A percentile compares a stretch with the other conserved stretches of the same genome.
phyloP scores from a whole-genome alignment of 2,329 filamentous ascomycete species.

The Claviceps sp. region DNA sequence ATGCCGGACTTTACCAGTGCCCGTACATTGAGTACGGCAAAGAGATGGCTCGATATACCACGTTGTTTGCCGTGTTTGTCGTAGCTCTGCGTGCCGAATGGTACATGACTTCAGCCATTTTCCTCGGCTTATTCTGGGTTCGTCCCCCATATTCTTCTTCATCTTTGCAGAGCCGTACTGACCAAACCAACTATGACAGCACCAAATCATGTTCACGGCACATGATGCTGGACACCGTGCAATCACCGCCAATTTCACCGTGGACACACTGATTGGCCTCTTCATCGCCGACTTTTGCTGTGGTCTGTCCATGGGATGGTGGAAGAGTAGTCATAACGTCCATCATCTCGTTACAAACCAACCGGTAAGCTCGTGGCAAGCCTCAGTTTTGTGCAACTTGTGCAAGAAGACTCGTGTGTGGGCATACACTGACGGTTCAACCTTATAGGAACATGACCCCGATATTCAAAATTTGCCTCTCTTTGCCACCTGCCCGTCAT shows the following conservation, averaged over 20 bases:
- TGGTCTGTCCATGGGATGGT: conserved; percentile 54
- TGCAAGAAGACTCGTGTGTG: neutral
- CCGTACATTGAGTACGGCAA: conserved; percentile 43
- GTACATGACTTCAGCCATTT: conserved; percentile 44
- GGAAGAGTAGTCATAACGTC: conserved; percentile 57
- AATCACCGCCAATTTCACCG: conserved; percentile 45
- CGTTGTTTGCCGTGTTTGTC: conserved; percentile 36
- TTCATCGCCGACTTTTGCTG: conserved; percentile 54
- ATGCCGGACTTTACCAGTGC: conserved; percentile 45
- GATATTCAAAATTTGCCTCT: conserved; percentile 55
- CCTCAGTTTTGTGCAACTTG: neutral
- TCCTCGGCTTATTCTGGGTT: conserved; percentile 51
- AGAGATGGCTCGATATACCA: conserved; percentile 40
- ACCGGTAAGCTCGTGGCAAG: conserved; percentile 22
- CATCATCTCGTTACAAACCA: conserved; percentile 55
- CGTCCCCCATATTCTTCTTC: conserved; percentile 6
- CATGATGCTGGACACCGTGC: conserved; percentile 52
- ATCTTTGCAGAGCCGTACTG: conserved; percentile 7
- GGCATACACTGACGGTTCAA: neutral
- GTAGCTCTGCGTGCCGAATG: conserved; percentile 33
- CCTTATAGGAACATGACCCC: conserved; percentile 37
- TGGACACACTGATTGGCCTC: conserved; percentile 46
- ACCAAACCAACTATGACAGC: conserved; percentile 23
- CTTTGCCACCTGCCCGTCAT: conserved; percentile 52
- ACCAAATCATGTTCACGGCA: conserved; percentile 56